Conservation (phyloP, 306 rosid species). For the Albizia julibrissin region DNA sequence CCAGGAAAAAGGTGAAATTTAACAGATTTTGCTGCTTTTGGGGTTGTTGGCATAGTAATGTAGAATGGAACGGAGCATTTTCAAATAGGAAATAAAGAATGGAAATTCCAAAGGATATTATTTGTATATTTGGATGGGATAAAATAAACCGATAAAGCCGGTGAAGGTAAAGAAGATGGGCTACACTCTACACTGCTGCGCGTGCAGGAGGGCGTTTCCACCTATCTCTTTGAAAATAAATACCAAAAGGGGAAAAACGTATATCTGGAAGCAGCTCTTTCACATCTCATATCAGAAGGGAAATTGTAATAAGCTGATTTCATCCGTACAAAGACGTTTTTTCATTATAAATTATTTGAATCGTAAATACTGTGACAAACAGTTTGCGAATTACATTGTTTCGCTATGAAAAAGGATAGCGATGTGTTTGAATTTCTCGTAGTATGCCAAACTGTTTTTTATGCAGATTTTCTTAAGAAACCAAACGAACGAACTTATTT, state of each 20-base stretch:
- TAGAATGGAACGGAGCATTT: background rate
- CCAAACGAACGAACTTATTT: no score
- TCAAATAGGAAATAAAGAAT: background rate
- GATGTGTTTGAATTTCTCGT: background rate
- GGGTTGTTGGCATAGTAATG: background rate
- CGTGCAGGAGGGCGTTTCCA: background rate
- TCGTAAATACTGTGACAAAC: background rate
- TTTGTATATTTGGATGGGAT: conserved; percentile 31
- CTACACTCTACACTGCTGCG: background rate
- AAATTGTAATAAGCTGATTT: background rate
- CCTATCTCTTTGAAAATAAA: background rate
- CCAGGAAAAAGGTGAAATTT: conserved; percentile 19
- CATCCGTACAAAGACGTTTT: background rate
- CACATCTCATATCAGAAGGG: background rate
- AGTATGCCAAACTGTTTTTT: background rate
- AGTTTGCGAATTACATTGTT: background rate
- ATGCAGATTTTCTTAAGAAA: background rate
- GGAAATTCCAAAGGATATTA: conserved; percentile 25
- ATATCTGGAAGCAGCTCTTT: background rate
- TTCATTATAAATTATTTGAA: background rate
- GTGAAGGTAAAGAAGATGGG: conserved; percentile 4
- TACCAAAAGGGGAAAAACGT: background rate
- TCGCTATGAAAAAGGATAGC: background rate
- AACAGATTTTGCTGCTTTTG: conserved; percentile 28
- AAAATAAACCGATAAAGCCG: conserved; percentile 8